Evolutionary conservation across 1,284 basidiomycete species (phyloP).

Genomic region (Gymnopus androsaceus): DNA sequence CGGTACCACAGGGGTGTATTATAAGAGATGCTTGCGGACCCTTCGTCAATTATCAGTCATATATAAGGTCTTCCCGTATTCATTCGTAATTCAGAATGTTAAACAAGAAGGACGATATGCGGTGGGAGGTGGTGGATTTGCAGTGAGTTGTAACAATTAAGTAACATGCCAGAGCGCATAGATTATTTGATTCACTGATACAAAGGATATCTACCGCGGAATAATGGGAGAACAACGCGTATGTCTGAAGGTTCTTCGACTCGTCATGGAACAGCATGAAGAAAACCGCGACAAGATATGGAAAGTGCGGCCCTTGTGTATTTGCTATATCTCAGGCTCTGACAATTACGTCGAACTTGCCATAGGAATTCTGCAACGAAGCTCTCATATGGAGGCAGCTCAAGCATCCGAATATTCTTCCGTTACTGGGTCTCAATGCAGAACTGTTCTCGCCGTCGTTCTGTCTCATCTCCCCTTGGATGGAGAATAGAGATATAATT

Average conservation of each 20-base stretch:
- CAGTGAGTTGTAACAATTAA: too few species aligned
- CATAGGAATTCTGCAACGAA: constrained; percentile 13
- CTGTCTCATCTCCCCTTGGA: constrained; percentile 17
- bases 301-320: not conserved
- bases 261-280: constrained; percentile 5
- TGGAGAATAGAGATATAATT: constrained; percentile 15
- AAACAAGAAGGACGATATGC: too few species aligned
- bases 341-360: not conserved
- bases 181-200: too few species aligned
- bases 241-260: constrained; percentile 15
- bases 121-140: too few species aligned
- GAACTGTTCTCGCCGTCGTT: constrained; percentile 7
- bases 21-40: too few species aligned
- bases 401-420: constrained; percentile 17
- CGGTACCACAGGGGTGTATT: too few species aligned
- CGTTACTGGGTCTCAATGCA: constrained; percentile 13
- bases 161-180: too few species aligned
- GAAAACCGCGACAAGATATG: constrained; percentile 1
- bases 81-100: too few species aligned
- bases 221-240: not conserved
- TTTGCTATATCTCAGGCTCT: not conserved
- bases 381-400: constrained; percentile 16
- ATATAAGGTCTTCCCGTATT: too few species aligned
- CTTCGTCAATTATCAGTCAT: too few species aligned
- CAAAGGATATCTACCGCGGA: constrained; percentile 16